Base-by-base conservation (phyloP, 2,329 filamentous ascomycete genomes). In the Ophiosphaerella narmari region DNA sequence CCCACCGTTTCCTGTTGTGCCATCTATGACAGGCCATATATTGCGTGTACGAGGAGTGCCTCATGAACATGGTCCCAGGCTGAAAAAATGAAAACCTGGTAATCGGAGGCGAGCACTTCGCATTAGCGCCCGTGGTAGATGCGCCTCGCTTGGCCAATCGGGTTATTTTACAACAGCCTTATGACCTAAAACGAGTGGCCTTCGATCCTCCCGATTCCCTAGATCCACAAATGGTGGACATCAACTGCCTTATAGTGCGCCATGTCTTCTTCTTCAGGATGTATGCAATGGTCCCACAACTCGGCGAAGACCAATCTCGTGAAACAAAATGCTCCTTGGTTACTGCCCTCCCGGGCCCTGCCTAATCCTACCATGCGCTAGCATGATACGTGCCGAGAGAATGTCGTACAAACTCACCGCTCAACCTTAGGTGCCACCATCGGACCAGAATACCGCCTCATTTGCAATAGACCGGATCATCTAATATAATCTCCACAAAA, bases 1-100 rank as follows among this genome's bases (percentile, higher is more conserved):
- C 49, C 35, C 63, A 60, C 68, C 68, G 70, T 73, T 73, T 71
- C 62, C 63, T 68, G 70, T 73, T 69, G 70, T 46, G 59, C 45
- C 39, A 3, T 24, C 50, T 54, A 48, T 59, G 55, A 50, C 50
- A 53, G 43, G 39, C 53, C 44, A 57, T 18, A 60, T 48, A 63
- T 55, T 45, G 60, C 56, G 51, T 58, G 43, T 42, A 44, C 29
- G 43, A 38, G 52, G 52, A 56, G 51, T 58, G 39, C 44, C 40
- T 50, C 50, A 48, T 32, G 46, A 48, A 49, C 48, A 52, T 46
- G 37, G 46, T 48, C 54, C 55, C 45, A 46, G 46, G 47, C 48
- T 45, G 39, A 41, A 49, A 53, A 48, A 45, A 48, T 43, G 39
- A 42, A 48, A 53, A 53, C 60, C 56, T 39, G 58, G 51, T 61